These are phyloP conservation scores for Hygrocybe coccinea DNA, from an alignment of 768 basidiomycete species.

Conservation along the genomic window DNA sequence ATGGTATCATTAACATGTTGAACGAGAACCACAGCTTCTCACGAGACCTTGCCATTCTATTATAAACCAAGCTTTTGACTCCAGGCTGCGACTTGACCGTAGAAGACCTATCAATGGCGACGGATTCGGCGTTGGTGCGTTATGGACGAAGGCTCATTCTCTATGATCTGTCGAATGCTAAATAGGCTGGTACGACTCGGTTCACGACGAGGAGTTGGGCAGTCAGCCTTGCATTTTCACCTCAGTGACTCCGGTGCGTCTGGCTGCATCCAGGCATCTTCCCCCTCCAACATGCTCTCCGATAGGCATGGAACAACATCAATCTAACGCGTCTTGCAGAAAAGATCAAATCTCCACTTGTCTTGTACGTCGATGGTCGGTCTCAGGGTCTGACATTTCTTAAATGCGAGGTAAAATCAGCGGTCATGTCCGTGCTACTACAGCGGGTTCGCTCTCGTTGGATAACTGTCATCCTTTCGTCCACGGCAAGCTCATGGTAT, in stretches of 20 bases:
- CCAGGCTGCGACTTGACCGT: slow-evolving; percentile 75
- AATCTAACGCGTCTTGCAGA: slow-evolving; percentile 92
- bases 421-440: slow-evolving; percentile 91
- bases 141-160: background rate
- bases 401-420: slow-evolving; percentile 30
- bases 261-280: background rate
- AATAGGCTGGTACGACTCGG: slow-evolving; percentile 90
- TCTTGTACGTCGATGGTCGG: slow-evolving; percentile 60
- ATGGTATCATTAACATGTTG: background rate
- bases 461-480: slow-evolving; percentile 96
- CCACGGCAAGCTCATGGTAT: slow-evolving; percentile 87
- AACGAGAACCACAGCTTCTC: slow-evolving; percentile 51
- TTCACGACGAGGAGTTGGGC: slow-evolving; percentile 77
- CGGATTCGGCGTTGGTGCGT: slow-evolving; percentile 90
- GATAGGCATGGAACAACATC: slow-evolving; percentile 92
- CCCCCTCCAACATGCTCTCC: background rate
- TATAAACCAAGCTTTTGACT: slow-evolving; percentile 96
- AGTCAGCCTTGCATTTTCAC: slow-evolving; percentile 93
- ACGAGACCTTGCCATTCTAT: slow-evolving; percentile 93
- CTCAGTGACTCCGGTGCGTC: slow-evolving; percentile 80
- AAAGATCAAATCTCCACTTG: slow-evolving; percentile 93
- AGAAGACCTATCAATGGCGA: slow-evolving; percentile 90
- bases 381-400: background rate
- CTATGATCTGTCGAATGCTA: background rate
- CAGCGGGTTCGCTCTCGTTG: slow-evolving; percentile 83